Evolutionary conservation across 495 filamentous ascomycete species (phyloP), one percentile per base, ranked within the genome.

Genomic region (Xylaria telfairii): DNA sequence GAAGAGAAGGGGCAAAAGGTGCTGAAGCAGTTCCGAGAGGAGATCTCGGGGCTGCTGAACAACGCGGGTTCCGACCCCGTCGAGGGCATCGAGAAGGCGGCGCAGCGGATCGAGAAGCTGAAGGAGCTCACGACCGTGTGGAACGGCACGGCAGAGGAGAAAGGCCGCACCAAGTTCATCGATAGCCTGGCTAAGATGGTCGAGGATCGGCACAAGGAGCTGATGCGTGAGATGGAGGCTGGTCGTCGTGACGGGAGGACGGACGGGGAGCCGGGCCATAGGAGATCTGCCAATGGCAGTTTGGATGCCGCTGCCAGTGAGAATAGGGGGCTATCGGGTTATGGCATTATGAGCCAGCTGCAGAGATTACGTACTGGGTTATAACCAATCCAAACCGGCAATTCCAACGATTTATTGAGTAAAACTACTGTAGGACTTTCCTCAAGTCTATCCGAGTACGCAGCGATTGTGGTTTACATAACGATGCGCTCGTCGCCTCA

Each of bases 121-220:
- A 89, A 92, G 70, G 85, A 88, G 56, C 82, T 97, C 72, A 87
- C 87, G 17, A 79, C 80, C 15, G 90, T 98, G n/a, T 98, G 96
- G 93, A 94, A 92, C 75, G 94, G 94, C 1, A 97, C 96, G 21
- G 91, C 92, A 0, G 96, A 98, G 85, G 96, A 97, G 73, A 95
- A 91, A 77, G 94, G 93, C 34, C 85, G 96, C 71, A 81, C 82
- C 13, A 91, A 88, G 67, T 93, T 98, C 76, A 90, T 99, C 60
- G 94, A 98, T 69, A 85, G 87, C 62, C 76, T 99, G 68, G 89
- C 88, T 46, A 85, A 86, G 84, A 82, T 86, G 81, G 86, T 88
- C 17, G 86, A 87, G 74, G 86, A 88, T 66, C 82, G 86, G 70
- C 85, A 85, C 46, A 76, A 86, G 76, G 89, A 91, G 61, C 77